These are phyloP conservation scores for Malus asiatica DNA, from an alignment of 306 rosid genomes.

Conservation along the genomic window DNA sequence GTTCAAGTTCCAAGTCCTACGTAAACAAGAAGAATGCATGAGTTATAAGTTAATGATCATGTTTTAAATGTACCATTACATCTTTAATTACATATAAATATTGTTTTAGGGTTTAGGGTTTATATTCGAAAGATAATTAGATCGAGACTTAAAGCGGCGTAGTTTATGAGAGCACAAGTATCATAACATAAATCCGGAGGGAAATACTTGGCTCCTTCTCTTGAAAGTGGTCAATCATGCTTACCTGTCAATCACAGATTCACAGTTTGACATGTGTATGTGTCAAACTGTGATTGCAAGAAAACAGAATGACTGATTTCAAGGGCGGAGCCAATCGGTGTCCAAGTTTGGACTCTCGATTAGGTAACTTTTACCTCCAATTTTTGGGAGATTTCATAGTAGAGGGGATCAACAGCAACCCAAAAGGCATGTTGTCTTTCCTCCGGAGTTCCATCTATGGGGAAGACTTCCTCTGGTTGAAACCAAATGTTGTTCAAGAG, in stretches of 20 bases:
- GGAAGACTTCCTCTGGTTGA: conserved; percentile 58
- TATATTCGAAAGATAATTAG: not conserved
- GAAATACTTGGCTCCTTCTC: too few relatives aligned
- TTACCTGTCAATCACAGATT: too few relatives aligned
- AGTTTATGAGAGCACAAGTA: not conserved
- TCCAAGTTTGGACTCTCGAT: not conserved
- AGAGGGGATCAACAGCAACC: conserved; percentile 39
- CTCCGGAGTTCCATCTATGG: conserved; percentile 48
- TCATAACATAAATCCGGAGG: too few relatives aligned
- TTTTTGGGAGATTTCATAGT: conserved; percentile 23
- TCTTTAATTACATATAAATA: too few relatives aligned
- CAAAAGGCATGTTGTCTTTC: conserved; percentile 46
- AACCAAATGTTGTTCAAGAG: conserved; percentile 54
- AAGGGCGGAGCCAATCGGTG: too few relatives aligned
- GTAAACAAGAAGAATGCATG: not conserved
- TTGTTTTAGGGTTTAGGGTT: not conserved
- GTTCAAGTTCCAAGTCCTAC: conserved; percentile 10
- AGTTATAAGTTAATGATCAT: not conserved
- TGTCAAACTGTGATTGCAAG: too few relatives aligned
- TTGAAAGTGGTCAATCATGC: too few relatives aligned
- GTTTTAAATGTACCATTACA: not conserved
- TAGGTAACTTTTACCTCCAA: conserved; percentile 21
- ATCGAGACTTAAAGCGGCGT: not conserved
- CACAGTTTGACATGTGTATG: too few relatives aligned
- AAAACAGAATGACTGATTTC: too few relatives aligned